phyloP scores from a whole-genome alignment of 176 grass and related monocot genomes.

The Eragrostis nindensis region DNA sequence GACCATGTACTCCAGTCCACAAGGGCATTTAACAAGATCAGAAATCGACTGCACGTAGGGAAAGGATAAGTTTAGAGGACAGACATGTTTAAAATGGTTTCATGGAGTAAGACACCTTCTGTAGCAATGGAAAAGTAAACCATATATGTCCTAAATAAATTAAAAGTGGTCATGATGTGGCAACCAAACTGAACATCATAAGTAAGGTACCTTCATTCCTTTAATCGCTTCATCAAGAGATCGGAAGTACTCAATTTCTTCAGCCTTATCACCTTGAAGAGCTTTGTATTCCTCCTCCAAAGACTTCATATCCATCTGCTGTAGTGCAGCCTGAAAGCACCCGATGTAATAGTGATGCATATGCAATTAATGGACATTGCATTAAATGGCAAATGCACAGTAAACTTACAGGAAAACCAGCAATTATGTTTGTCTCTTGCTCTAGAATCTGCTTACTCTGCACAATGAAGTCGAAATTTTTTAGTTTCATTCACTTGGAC shows the following conservation, averaged over 20 bases:
- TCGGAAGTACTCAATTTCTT: constrained; percentile 70
- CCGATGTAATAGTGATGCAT: constrained; percentile 16
- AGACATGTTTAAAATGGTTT: background rate
- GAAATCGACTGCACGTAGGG: constrained; percentile 57
- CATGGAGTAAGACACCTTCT: background rate
- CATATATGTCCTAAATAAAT: background rate
- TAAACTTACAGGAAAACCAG: constrained; percentile 62
- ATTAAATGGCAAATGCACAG: constrained; percentile 4
- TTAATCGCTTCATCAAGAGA: constrained; percentile 64
- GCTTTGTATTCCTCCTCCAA: constrained; percentile 69
- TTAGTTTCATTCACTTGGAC: constrained; percentile 32
- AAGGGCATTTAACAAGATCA: constrained; percentile 60
- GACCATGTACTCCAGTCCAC: constrained; percentile 74
- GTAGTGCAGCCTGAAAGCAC: constrained; percentile 54
- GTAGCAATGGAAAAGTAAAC: background rate
- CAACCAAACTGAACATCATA: constrained; percentile 26
- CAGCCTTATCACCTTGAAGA: constrained; percentile 69
- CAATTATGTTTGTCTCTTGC: constrained; percentile 51
- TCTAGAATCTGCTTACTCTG: constrained; percentile 68
- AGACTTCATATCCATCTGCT: constrained; percentile 66
- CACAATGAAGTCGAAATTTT: constrained; percentile 20
- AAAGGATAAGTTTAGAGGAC: constrained; percentile 21
- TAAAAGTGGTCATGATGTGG: constrained; percentile 7
- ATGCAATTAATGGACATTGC: background rate
- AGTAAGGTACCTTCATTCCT: constrained; percentile 69